Base-by-base conservation (phyloP, 179 eudicot species). In the Spinacia oleracea region DNA sequence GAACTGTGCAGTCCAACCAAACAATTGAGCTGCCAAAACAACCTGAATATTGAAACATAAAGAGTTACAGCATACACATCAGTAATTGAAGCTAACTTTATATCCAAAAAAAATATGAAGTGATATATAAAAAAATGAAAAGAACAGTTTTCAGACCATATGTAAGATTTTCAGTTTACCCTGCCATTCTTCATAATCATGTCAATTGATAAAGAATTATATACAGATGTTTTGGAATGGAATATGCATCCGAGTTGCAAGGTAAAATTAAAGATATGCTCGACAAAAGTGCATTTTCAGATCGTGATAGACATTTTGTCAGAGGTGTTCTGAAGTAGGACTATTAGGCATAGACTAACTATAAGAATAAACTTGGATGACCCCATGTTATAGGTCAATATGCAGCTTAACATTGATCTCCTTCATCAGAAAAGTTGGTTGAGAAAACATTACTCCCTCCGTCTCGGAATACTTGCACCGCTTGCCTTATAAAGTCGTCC, bases 1-100 rank as follows among this genome's bases (percentile, higher is more conserved):
- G 80, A 96, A 84, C 85, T 92, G 98, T 25, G 80, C 87, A 8
- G 91, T 86, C 99, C 98, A 94, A 79, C 97, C 89, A 64, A 92
- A 7, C 80, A 92, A 29, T 56, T 94, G 98, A 80, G 93, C 86
- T 11, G 89, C 97, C 73, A 94, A 82, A 78, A 89, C 97, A 65
- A 90, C 89, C 99, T 96, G 88, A 76, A 82, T 59, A 82, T 48
- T 15, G 43, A 69, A 60, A 60, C 34, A 60, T 9, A 60, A n/a
- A n/a, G 6, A 6, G 27, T 27, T 60, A 27, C 31, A 25, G 5
- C 14, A 20, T 20, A 9, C n/a, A 14, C n/a, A 50, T 18, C 7
- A 51, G 31, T 1, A 32, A 7, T 25, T 27, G 31, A 60, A 27
- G 32, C 55, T 15, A 7, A 56, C n/a, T 6, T 5, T 20, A 4